These are phyloP conservation scores for Austropuccinia psidii DNA, from an alignment of 1,284 basidiomycete species.

Conservation along the genomic window DNA sequence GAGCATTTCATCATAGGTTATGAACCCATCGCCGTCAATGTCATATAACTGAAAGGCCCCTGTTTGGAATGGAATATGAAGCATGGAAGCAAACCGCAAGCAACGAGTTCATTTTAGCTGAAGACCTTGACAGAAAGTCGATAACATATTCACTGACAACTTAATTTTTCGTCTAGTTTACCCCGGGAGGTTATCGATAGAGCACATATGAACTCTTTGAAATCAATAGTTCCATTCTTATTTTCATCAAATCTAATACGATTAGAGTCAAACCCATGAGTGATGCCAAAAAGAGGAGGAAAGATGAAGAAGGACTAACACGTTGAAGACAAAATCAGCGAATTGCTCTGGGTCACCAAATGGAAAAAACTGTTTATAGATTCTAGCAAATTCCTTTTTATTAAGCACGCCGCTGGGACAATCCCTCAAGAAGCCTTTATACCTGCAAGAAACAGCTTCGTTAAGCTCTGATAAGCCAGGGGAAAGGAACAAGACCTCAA, in stretches of 20 bases:
- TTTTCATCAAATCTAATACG: slow-evolving; percentile 57
- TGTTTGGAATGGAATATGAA: slow-evolving; percentile 49
- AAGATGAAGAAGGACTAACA: slow-evolving; percentile 37
- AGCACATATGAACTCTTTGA: slow-evolving; percentile 89
- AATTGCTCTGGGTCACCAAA: slow-evolving; percentile 97
- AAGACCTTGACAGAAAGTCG: slow-evolving; percentile 19
- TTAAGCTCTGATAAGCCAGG: background rate
- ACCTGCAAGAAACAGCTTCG: slow-evolving; percentile 55
- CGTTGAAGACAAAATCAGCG: slow-evolving; percentile 95
- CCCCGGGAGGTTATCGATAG: slow-evolving; percentile 90
- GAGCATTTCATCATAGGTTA: slow-evolving; percentile 98
- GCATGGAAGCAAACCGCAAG: background rate
- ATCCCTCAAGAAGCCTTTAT: slow-evolving; percentile 98
- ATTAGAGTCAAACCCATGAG: slow-evolving; percentile 52
- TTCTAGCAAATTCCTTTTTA: slow-evolving; percentile 90
- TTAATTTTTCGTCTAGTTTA: slow-evolving; percentile 92
- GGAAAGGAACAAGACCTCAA: slow-evolving; percentile 3
- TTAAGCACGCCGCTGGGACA: slow-evolving; percentile 95
- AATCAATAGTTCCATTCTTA: slow-evolving; percentile 46
- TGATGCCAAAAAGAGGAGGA: background rate
- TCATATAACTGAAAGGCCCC: slow-evolving; percentile 99
- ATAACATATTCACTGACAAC: slow-evolving; percentile 64
- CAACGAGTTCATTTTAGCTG: background rate
- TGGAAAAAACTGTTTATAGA: slow-evolving; percentile 83
- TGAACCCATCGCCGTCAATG: slow-evolving; percentile 92